These are phyloP conservation scores for Dioscorea cayenensis DNA, from an alignment of 116 monocot genomes.

Conservation along the genomic window DNA sequence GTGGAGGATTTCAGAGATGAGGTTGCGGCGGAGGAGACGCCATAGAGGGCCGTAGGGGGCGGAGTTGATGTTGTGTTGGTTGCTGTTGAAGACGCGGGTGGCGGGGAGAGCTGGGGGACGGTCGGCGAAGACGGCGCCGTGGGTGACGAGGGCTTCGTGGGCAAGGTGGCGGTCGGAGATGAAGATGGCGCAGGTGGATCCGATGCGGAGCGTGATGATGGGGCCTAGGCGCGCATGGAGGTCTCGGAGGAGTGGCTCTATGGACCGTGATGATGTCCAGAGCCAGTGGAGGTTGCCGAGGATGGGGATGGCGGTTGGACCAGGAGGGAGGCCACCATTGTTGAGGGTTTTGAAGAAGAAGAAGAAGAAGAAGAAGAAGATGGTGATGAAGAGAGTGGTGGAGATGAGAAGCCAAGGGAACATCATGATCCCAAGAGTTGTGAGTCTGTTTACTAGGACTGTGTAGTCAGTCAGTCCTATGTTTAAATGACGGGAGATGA, in stretches of 20 bases:
- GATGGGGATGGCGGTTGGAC: no score
- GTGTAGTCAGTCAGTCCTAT: no score
- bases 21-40: constrained; percentile 28
- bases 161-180: constrained; percentile 13
- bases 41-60: constrained; percentile 19
- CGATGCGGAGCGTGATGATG: constrained; percentile 16
- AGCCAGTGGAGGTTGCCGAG: no score
- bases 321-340: no score
- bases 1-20: constrained; percentile 19
- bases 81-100: not conserved
- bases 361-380: no score
- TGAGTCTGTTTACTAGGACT: no score
- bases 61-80: constrained; percentile 9
- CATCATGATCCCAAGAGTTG: no score
- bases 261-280: not conserved
- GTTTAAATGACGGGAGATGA: no score
- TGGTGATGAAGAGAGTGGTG: no score
- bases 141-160: constrained; percentile 19
- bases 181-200: constrained; percentile 11
- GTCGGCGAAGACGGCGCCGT: constrained; percentile 15
- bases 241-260: constrained; percentile 14
- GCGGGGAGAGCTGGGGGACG: not conserved
- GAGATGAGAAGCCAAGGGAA: no score
- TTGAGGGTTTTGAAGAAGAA: no score
- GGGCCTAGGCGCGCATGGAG: constrained; percentile 10